A percentile compares a stretch with the other conserved stretches of the same genome.
These are phyloP conservation scores for Cryptococcus wingfieldii DNA, from an alignment of 1,284 basidiomycete species.

Conservation along the genomic window DNA sequence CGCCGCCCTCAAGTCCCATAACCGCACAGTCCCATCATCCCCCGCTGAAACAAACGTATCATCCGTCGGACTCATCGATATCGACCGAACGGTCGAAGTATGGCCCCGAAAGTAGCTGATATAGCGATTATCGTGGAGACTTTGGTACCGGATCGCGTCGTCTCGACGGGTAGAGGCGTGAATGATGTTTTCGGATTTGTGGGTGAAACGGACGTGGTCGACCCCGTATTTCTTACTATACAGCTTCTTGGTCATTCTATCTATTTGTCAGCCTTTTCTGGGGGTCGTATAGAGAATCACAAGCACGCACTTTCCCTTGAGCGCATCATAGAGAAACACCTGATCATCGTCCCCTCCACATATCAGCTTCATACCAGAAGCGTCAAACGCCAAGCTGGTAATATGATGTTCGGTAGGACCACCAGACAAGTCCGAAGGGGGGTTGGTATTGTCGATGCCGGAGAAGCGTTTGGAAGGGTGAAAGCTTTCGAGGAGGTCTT, in stretches of 20 bases:
- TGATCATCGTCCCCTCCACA: conserved; percentile 92
- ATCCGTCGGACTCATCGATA: conserved; percentile 87
- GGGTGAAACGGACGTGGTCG: conserved; percentile 89
- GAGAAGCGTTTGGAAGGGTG: too few relatives aligned
- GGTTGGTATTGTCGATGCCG: too few relatives aligned
- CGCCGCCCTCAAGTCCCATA: conserved; percentile 88
- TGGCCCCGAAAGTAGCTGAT: conserved; percentile 94
- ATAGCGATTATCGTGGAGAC: conserved; percentile 92
- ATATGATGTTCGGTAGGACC: conserved; percentile 50
- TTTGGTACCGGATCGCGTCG: conserved; percentile 87
- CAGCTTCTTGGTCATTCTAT: conserved; percentile 69
- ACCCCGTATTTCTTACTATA: conserved; percentile 96
- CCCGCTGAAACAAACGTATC: conserved; percentile 95
- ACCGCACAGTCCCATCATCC: conserved; percentile 86
- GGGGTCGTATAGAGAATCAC: neutral
- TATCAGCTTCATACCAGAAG: conserved; percentile 76
- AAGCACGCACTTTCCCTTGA: conserved; percentile 80
- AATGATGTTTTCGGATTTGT: conserved; percentile 76
- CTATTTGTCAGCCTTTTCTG: neutral
- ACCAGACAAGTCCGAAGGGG: too few relatives aligned
- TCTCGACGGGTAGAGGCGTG: conserved; percentile 94
- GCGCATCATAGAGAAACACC: conserved; percentile 81
- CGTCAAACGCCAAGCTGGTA: conserved; percentile 86
- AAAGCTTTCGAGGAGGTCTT: neutral
- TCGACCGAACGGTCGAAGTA: conserved; percentile 76